Base-by-base conservation (phyloP, 768 basidiomycete genomes). In the Boletus subcaerulescens region DNA sequence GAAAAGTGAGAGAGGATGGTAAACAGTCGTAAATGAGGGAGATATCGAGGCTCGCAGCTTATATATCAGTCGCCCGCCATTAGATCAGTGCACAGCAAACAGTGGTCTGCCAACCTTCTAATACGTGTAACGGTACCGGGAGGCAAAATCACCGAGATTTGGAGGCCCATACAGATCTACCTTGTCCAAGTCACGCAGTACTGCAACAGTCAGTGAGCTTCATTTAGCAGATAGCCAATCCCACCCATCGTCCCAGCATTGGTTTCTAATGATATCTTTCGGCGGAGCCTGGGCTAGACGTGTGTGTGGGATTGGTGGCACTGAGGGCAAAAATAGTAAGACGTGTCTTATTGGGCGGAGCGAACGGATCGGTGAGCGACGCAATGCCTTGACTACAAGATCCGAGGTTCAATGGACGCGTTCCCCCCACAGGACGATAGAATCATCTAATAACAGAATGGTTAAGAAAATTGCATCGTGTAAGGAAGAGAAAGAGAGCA, bases 331-430 rank as follows among this genome's bases (percentile, higher is more conserved):
- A 48, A 43, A 50, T 14, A 52, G 48, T 17, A 31, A 38, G n/a
- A 33, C n/a, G 11, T 41, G 15, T 38, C 17, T 36, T 40, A 49
- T 55, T 55, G 35, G 46, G 31, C 48, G 39, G 40, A 36, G 42
- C 38, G 17, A 26, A 49, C 42, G 48, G 22, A 49, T 49, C 13
- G 33, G 40, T 32, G 53, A 24, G 22, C 22, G 13, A 29, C 36
- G 57, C 43, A 52, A 60, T 58, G 45, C 61, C 62, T 33, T 64
- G 53, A 55, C 61, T 65, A 57, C 61, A 26, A 50, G 60, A 49
- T 59, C 51, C 44, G 46, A 17, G 22, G 39, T 50, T 36, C 36
- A 15, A 38, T 29, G 7, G 14, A 31, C 29, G n/a, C 17, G 14
- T n/a, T 8, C 26, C 35, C 44, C 26, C 35, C 42, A 15, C 13